These are phyloP conservation scores for Ophiostoma triangulosporum DNA, from an alignment of 2,329 filamentous ascomycete species.

Conservation along the genomic window DNA sequence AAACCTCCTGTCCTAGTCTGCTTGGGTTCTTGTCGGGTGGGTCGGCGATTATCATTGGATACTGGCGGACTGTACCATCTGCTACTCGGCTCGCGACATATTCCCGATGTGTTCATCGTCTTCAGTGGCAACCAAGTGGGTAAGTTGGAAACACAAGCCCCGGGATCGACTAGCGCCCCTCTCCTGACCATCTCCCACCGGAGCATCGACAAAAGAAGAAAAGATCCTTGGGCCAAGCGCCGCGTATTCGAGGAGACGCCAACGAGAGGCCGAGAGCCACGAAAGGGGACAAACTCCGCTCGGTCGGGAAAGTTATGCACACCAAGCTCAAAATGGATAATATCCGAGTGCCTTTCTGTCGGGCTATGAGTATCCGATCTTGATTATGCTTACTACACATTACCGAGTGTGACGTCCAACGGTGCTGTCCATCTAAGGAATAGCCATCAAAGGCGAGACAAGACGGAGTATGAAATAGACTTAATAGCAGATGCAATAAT, in stretches of 20 bases:
- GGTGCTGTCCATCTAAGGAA: not conserved
- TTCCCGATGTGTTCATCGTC: not conserved
- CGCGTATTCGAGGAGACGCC: not conserved
- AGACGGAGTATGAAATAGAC: not conserved
- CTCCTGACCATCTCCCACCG: not conserved
- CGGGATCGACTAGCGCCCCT: constrained; percentile 3
- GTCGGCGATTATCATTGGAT: not conserved
- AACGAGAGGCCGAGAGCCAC: not conserved
- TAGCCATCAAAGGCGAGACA: not conserved
- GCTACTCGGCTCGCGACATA: not conserved
- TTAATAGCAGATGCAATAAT: not conserved
- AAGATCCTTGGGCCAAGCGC: not conserved
- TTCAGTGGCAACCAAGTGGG: not conserved
- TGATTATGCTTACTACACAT: no score
- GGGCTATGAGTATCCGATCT: no score
- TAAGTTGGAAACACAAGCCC: not conserved
- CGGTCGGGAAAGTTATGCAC: no score
- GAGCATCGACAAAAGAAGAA: constrained; percentile 3
- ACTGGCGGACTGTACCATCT: not conserved
- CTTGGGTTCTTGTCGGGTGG: not conserved
- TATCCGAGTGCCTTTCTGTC: no score
- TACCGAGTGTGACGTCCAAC: not conserved
- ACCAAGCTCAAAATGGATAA: no score
- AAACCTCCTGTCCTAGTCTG: not conserved
- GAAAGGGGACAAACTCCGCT: not conserved